A percentile compares a stretch with the other conserved stretches of the same genome.
phyloP scores from a whole-genome alignment of 164 flowering plant species.

The Protea cynaroides region DNA sequence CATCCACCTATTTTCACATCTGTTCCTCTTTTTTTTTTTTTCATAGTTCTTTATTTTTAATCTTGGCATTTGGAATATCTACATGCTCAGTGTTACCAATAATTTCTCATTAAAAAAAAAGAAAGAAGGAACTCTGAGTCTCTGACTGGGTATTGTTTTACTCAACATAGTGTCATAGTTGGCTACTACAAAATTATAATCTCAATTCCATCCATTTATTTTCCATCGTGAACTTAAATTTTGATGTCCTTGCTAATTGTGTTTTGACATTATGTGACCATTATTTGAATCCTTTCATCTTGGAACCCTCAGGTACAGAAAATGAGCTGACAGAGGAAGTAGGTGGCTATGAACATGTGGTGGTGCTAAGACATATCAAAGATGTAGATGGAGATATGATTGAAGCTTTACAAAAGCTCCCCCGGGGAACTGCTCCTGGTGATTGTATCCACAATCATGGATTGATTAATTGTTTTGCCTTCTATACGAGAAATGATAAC shows the following conservation, averaged over 20 bases:
- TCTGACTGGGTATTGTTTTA: no score
- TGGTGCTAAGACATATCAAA: slow-evolving; percentile 50
- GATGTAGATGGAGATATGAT: slow-evolving; percentile 73
- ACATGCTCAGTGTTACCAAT: no score
- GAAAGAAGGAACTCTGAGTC: neutral
- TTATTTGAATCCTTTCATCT: slow-evolving; percentile 2
- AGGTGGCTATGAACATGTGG: slow-evolving; percentile 89
- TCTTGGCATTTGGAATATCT: no score
- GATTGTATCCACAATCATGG: slow-evolving; percentile 73
- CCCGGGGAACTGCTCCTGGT: slow-evolving; percentile 70
- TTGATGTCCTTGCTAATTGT: neutral
- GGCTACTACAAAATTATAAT: neutral
- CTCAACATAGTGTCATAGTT: no score
- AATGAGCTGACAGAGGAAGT: slow-evolving; percentile 84
- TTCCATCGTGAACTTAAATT: neutral
- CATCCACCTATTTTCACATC: no score
- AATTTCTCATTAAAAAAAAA: no score
- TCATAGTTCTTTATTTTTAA: no score
- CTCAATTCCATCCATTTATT: no score
- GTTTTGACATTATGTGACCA: neutral
- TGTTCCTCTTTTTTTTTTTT: no score
- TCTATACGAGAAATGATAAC: neutral
- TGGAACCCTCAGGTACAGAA: slow-evolving; percentile 54
- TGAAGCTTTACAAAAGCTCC: slow-evolving; percentile 53
- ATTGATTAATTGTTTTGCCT: neutral